Percentiles rank a stretch among this genome's conserved stretches.
Evolutionary conservation across 805 yeast species (phyloP).

Genomic region (Ogataea siamensis): DNA sequence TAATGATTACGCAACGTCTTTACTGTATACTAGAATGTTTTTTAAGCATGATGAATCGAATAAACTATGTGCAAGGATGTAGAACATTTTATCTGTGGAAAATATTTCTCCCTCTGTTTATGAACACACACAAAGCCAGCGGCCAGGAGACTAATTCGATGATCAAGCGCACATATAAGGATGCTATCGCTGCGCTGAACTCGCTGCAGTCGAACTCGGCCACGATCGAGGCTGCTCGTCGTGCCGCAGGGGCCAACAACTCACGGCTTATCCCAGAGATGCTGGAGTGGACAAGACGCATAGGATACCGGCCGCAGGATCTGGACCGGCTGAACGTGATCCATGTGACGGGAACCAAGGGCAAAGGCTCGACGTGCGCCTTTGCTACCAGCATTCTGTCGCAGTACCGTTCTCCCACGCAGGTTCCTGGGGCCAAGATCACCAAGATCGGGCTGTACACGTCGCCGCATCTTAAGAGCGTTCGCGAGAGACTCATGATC

Average conservation of each 20-base stretch:
- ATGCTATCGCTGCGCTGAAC: conserved; percentile 83
- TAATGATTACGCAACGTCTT: conserved; percentile 36
- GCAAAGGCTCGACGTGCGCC: conserved; percentile 98
- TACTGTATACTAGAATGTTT: conserved; percentile 16
- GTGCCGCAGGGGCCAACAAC: conserved; percentile 60
- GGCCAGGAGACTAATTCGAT: conserved; percentile 14
- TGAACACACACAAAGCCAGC: conserved; percentile 5
- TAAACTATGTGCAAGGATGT: conserved; percentile 9
- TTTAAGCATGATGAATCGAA: not conserved
- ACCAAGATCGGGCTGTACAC: conserved; percentile 87
- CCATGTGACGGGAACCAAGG: conserved; percentile 97
- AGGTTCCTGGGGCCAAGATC: conserved; percentile 28
- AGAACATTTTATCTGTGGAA: conserved; percentile 1
- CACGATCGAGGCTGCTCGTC: conserved; percentile 76
- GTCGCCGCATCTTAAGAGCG: conserved; percentile 92
- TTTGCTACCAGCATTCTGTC: conserved; percentile 77
- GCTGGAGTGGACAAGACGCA: conserved; percentile 71
- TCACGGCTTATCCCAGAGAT: conserved; percentile 80
- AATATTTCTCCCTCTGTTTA: conserved; percentile 7
- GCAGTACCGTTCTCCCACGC: conserved; percentile 46
- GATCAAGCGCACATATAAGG: conserved; percentile 40
- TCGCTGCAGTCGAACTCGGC: conserved; percentile 89
- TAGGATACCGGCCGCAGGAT: conserved; percentile 65
- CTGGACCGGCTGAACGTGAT: conserved; percentile 74
- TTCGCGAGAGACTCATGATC: conserved; percentile 86